Percentiles rank a stretch among this genome's conserved stretches.
phyloP scores from a whole-genome alignment of 192 early-diverging fungal species.

The Coemansia sp. region DNA sequence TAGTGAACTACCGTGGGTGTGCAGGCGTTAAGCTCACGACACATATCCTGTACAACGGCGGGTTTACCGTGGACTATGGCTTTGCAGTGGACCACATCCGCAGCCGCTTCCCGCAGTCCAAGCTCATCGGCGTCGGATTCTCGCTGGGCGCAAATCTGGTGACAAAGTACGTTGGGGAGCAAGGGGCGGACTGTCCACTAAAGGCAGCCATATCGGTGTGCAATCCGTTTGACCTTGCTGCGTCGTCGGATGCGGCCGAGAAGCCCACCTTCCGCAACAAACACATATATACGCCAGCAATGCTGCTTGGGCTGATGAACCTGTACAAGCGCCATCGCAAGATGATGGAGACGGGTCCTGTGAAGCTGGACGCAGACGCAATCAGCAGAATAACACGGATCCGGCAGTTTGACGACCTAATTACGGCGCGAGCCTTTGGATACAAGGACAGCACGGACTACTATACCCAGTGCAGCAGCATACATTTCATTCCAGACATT shows the following conservation, averaged over 20 bases:
- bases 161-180: conserved; percentile 88
- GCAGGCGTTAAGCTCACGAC: conserved; percentile 77
- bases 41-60: conserved; percentile 78
- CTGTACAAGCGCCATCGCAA: conserved; percentile 54
- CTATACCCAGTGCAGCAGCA: conserved; percentile 65
- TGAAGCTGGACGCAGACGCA: conserved; percentile 53
- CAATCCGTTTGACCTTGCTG: conserved; percentile 84
- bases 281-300: conserved; percentile 59
- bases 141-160: conserved; percentile 91
- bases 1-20: conserved; percentile 90
- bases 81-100: conserved; percentile 37
- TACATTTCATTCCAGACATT: conserved; percentile 62
- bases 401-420: conserved; percentile 80
- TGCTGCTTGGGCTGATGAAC: conserved; percentile 59
- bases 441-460: conserved; percentile 85
- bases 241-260: conserved; percentile 51
- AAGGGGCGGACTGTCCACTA: conserved; percentile 72
- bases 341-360: conserved; percentile 49
- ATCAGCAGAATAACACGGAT: conserved; percentile 62
- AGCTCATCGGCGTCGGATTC: conserved; percentile 82
- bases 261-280: conserved; percentile 57
- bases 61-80: conserved; percentile 74
- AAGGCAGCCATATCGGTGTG: conserved; percentile 74
- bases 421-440: conserved; percentile 71
- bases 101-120: conserved; percentile 61